phyloP scores from a whole-genome alignment of 2,329 filamentous ascomycete genomes.

The Hypomyces rosellus region DNA sequence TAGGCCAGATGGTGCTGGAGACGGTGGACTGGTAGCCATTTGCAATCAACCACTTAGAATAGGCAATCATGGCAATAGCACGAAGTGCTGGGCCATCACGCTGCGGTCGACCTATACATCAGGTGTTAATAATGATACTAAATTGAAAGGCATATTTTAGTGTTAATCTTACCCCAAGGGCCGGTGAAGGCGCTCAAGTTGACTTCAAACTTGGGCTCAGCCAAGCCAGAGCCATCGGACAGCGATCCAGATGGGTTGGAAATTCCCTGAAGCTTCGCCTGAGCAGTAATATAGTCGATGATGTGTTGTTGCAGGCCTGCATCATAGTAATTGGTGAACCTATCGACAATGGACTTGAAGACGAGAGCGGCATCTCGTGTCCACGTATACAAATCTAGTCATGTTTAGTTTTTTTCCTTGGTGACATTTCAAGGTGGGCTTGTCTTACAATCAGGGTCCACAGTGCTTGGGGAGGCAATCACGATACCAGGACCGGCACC shows the following conservation, averaged over 20 bases:
- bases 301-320: slow-evolving; percentile 52
- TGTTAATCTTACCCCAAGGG: slow-evolving; percentile 49
- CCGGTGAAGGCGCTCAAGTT: slow-evolving; percentile 59
- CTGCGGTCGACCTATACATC: slow-evolving; percentile 58
- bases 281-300: slow-evolving; percentile 60
- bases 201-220: slow-evolving; percentile 67
- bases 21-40: slow-evolving; percentile 58
- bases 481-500: slow-evolving; percentile 46
- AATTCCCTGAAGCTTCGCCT: slow-evolving; percentile 60
- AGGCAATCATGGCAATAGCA: slow-evolving; percentile 65
- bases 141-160: background rate
- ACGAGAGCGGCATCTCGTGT: slow-evolving; percentile 67
- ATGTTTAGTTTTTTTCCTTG: background rate
- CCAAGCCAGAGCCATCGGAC: slow-evolving; percentile 49
- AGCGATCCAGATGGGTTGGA: slow-evolving; percentile 62
- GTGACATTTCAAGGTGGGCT: background rate
- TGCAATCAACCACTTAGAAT: slow-evolving; percentile 63
- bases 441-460: slow-evolving; percentile 49
- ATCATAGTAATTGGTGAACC: slow-evolving; percentile 55
- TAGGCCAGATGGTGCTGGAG: slow-evolving; percentile 58
- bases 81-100: slow-evolving; percentile 72
- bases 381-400: slow-evolving; percentile 70
- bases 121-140: background rate
- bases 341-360: slow-evolving; percentile 62
- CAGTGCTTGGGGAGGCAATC: slow-evolving; percentile 49